phyloP scores from a whole-genome alignment of 2,329 filamentous ascomycete genomes.

The Paecilomyces sp. region DNA sequence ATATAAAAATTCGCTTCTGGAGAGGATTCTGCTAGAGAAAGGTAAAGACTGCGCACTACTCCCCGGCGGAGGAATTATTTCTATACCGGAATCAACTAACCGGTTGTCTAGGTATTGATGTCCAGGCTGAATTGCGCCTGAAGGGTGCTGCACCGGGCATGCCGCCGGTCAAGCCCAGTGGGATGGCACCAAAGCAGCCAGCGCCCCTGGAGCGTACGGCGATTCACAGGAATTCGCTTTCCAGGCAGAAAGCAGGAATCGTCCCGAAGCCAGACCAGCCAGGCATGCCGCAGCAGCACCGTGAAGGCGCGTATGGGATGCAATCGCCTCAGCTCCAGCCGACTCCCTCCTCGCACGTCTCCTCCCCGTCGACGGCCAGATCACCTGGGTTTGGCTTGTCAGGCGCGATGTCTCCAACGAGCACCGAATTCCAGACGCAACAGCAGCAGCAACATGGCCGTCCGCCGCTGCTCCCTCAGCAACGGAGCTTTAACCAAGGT shows the following conservation, averaged over 20 bases:
- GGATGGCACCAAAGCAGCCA: conserved; percentile 62
- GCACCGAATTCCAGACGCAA: conserved; percentile 49
- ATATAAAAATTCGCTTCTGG: conserved; percentile 95
- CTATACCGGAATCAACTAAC: not conserved
- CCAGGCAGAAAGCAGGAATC: conserved; percentile 65
- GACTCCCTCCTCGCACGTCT: conserved; percentile 72
- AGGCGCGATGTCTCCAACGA: conserved; percentile 55
- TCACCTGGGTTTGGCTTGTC: conserved; percentile 56
- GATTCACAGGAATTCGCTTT: conserved; percentile 67
- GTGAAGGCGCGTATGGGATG: conserved; percentile 28
- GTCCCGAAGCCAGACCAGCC: conserved; percentile 57
- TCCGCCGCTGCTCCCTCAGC: conserved; percentile 38
- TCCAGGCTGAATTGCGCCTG: conserved; percentile 87
- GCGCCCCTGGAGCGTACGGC: conserved; percentile 74
- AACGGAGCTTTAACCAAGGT: conserved; percentile 25
- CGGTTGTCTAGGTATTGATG: conserved; percentile 69
- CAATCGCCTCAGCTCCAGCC: conserved; percentile 70
- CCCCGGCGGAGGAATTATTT: not conserved
- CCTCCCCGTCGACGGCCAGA: conserved; percentile 56
- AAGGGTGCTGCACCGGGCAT: conserved; percentile 85
- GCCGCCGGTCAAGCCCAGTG: conserved; percentile 55
- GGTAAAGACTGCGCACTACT: conserved; percentile 47
- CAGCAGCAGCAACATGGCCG: conserved; percentile 48
- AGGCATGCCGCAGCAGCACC: conserved; percentile 42
- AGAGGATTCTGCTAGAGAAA: conserved; percentile 93